A percentile compares a stretch with the other conserved stretches of the same genome.
These are phyloP conservation scores for Saprolegnia parasitica DNA, from an alignment of 352 stramenopile species.

Conservation along the genomic window DNA sequence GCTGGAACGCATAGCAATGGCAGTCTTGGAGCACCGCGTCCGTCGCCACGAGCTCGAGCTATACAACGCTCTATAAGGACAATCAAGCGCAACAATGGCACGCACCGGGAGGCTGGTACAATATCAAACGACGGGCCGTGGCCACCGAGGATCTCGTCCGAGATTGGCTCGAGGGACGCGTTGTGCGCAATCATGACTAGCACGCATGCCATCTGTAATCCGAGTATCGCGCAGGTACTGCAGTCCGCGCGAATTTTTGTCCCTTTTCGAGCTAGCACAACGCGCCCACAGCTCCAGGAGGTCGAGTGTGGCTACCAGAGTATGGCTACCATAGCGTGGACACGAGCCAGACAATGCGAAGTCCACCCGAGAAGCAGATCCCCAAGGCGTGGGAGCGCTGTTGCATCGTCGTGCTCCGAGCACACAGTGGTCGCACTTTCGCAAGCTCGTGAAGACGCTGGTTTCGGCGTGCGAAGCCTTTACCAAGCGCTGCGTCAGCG, in stretches of 20 bases:
- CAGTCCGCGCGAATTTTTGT: neutral
- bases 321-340: constrained; percentile 9
- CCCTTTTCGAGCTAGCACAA: constrained; percentile 1
- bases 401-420: too few relatives aligned
- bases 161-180: neutral
- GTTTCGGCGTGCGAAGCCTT: neutral
- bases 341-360: neutral
- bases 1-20: too few relatives aligned
- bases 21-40: constrained; percentile 11
- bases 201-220: neutral
- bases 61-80: constrained; percentile 3
- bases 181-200: constrained; percentile 20
- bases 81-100: constrained; percentile 2
- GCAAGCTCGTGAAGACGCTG: neutral
- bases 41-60: neutral
- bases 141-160: constrained; percentile 4
- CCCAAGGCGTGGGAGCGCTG: constrained; percentile 1
- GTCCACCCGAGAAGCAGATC: constrained; percentile 6
- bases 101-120: constrained; percentile 16
- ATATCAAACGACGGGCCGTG: constrained; percentile 14
- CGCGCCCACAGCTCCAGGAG: constrained; percentile 11
- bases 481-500: constrained; percentile 6
- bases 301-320: constrained; percentile 17
- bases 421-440: constrained; percentile 15
- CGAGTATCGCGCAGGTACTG: constrained; percentile 7